Evolutionary conservation across 2,329 filamentous ascomycete genomes (phyloP).

Genomic region (Aspergillus puulaauensis): DNA sequence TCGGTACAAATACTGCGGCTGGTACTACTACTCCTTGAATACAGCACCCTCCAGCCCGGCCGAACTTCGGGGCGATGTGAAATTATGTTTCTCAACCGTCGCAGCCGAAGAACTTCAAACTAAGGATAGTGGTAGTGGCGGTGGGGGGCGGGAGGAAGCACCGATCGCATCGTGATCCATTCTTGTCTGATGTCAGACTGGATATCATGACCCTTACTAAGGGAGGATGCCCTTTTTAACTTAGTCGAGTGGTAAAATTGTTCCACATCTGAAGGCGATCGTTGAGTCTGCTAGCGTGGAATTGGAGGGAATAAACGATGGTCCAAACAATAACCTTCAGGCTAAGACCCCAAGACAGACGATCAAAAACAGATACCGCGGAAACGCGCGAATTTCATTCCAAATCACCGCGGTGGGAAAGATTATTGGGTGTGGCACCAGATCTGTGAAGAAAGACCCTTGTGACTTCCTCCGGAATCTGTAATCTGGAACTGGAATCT

Average conservation of each 20-base stretch:
- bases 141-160: not conserved
- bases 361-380: not conserved
- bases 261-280: not conserved
- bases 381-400: not conserved
- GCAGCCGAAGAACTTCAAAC: not conserved
- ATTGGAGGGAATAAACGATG: not conserved
- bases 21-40: too few species aligned
- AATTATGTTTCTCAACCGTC: not conserved
- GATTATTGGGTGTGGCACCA: not conserved
- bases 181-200: not conserved
- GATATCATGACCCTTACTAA: too few species aligned
- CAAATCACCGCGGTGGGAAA: not conserved
- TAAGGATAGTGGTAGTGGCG: not conserved
- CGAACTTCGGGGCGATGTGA: not conserved
- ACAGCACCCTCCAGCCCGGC: too few species aligned
- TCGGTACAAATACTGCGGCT: too few species aligned
- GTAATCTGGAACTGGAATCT: not conserved
- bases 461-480: not conserved
- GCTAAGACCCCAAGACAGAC: too few species aligned
- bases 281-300: not conserved
- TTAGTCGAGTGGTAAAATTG: too few species aligned
- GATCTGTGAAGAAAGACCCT: not conserved
- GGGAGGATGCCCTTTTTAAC: too few species aligned
- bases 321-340: too few species aligned
- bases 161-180: constrained; percentile 9